Percentiles rank a stretch among this genome's conserved stretches.
Conservation (phyloP, 2,329 filamentous ascomycete genomes). For the Colletotrichum spaethianum region DNA sequence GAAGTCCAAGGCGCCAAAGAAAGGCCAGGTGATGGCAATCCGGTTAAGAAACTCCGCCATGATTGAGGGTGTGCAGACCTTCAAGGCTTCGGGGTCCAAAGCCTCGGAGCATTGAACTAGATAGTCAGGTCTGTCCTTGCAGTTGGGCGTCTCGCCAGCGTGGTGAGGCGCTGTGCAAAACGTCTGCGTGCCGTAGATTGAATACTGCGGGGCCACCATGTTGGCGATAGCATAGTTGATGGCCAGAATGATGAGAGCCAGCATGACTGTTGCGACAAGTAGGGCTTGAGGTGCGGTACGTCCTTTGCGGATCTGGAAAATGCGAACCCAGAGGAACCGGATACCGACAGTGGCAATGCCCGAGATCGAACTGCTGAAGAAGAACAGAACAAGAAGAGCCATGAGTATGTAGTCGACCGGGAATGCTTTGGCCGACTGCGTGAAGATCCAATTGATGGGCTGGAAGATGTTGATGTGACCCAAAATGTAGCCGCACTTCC, state of each 20-base stretch:
- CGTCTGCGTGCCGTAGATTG: slow-evolving; percentile 93
- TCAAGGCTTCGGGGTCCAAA: slow-evolving; percentile 77
- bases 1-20: slow-evolving; percentile 93
- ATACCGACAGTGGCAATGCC: slow-evolving; percentile 92
- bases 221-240: slow-evolving; percentile 95
- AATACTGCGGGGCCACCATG: slow-evolving; percentile 95
- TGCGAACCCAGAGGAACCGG: slow-evolving; percentile 93
- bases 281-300: slow-evolving; percentile 93
- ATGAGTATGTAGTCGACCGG: slow-evolving; percentile 94
- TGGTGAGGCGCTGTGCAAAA: slow-evolving; percentile 83
- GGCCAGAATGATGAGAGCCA: slow-evolving; percentile 89
- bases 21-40: slow-evolving; percentile 92
- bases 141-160: slow-evolving; percentile 80
- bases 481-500: slow-evolving; percentile 92
- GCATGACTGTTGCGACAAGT: slow-evolving; percentile 89
- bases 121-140: slow-evolving; percentile 77
- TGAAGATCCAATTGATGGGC: slow-evolving; percentile 91
- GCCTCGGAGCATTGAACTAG: slow-evolving; percentile 88
- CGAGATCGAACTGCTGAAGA: slow-evolving; percentile 90
- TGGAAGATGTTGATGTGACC: slow-evolving; percentile 92
- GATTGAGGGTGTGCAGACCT: slow-evolving; percentile 91
- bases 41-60: slow-evolving; percentile 95
- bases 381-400: slow-evolving; percentile 84
- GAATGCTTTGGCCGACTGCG: slow-evolving; percentile 85
- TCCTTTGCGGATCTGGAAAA: slow-evolving; percentile 92